A percentile compares a stretch with the other conserved stretches of the same genome.
Evolutionary conservation across 106 monocot species (phyloP).

Genomic region (Narthecium ossifragum): DNA sequence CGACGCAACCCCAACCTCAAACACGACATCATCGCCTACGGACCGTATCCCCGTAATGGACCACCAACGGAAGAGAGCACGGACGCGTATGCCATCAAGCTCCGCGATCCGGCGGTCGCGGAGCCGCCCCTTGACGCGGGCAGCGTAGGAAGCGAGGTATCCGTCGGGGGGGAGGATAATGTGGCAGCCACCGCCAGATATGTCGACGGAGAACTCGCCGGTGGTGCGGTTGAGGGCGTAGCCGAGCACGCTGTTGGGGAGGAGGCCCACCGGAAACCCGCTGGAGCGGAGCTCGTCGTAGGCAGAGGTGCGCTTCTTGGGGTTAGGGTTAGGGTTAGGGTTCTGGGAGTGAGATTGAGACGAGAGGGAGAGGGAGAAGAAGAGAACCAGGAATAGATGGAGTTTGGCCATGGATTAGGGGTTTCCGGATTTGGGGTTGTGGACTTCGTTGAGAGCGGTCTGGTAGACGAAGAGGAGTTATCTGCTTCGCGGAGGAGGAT

Average conservation of each 20-base stretch:
- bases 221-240: constrained; percentile 45
- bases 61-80: constrained; percentile 5
- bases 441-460: no score
- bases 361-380: neutral
- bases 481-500: no score
- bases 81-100: neutral
- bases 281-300: constrained; percentile 57
- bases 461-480: no score
- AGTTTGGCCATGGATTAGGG: no score
- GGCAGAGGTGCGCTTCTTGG: no score
- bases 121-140: neutral
- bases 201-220: constrained; percentile 43
- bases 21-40: neutral
- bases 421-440: no score
- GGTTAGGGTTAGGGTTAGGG: neutral
- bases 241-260: constrained; percentile 46
- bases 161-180: neutral
- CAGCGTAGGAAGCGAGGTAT: neutral
- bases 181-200: constrained; percentile 16
- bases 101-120: neutral
- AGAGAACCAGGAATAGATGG: no score
- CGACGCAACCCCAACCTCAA: neutral
- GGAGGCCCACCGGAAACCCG: constrained; percentile 62
- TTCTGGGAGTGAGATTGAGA: neutral
- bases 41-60: neutral